Percentiles rank a stretch among this genome's conserved stretches.
Conservation (phyloP, 177 flowering plant species). For the Vitis hybrid region DNA sequence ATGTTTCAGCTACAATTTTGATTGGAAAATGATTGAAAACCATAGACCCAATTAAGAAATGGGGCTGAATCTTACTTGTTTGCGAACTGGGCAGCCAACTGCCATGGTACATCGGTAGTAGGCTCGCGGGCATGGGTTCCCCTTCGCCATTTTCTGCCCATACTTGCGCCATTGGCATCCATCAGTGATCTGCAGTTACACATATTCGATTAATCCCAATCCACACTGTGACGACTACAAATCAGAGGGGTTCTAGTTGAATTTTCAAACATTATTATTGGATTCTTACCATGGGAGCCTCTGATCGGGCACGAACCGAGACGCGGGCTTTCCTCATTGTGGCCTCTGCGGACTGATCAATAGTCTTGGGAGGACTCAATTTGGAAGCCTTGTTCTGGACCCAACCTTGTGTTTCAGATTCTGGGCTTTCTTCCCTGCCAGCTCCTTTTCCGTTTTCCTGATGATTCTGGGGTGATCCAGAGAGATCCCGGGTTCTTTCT, state of each 20-base stretch:
- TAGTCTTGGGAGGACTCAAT: constrained; percentile 15
- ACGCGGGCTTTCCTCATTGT: constrained; percentile 80
- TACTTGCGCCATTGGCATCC: constrained; percentile 81
- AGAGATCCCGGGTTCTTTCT: constrained; percentile 40
- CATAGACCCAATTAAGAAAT: background rate
- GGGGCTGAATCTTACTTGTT: constrained; percentile 42
- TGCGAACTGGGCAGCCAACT: constrained; percentile 74
- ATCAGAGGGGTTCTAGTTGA: no score
- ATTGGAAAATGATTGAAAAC: background rate
- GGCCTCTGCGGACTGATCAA: constrained; percentile 52
- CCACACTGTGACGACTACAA: no score
- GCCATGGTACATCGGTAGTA: constrained; percentile 77
- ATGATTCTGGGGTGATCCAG: constrained; percentile 37
- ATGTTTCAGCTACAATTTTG: background rate
- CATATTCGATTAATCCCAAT: background rate
- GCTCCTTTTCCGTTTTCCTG: constrained; percentile 15
- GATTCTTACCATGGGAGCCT: constrained; percentile 65
- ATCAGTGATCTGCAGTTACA: constrained; percentile 46
- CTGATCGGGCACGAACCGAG: constrained; percentile 79
- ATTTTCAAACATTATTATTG: background rate
- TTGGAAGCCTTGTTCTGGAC: constrained; percentile 41
- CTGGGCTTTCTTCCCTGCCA: constrained; percentile 48
- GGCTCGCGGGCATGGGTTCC: constrained; percentile 74
- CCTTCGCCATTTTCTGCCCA: constrained; percentile 76
- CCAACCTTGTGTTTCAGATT: constrained; percentile 45